These are phyloP conservation scores for Zygnema cylindricum DNA, from an alignment of 139 green algal genomes.

Conservation along the genomic window DNA sequence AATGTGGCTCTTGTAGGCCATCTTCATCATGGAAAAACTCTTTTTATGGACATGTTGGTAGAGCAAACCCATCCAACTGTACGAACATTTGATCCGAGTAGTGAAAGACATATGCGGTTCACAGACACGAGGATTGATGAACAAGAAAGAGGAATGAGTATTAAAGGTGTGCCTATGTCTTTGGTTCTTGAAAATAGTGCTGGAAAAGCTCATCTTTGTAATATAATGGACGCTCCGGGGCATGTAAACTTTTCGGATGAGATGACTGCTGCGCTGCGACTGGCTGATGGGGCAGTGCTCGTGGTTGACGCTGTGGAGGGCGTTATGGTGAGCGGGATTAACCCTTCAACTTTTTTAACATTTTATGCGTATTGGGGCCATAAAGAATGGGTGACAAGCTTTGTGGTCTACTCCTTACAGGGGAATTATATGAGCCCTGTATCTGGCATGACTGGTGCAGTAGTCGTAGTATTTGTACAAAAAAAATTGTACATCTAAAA, in stretches of 20 bases:
- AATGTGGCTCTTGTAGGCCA: slow-evolving; percentile 91
- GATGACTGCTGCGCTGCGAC: slow-evolving; percentile 67
- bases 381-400: too few species aligned
- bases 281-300: slow-evolving; percentile 64
- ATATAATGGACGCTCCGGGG: slow-evolving; percentile 89
- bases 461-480: too few species aligned
- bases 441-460: too few species aligned
- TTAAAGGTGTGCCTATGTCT: slow-evolving; percentile 93
- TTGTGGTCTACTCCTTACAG: too few species aligned
- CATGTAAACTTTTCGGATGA: slow-evolving; percentile 99
- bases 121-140: slow-evolving; percentile 97
- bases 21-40: slow-evolving; percentile 97
- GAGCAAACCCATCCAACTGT: slow-evolving; percentile 84
- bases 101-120: slow-evolving; percentile 79
- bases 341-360: neutral
- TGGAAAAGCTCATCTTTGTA: slow-evolving; percentile 89
- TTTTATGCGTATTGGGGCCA: too few species aligned
- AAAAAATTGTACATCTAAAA: too few species aligned
- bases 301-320: slow-evolving; percentile 95
- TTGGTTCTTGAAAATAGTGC: slow-evolving; percentile 81
- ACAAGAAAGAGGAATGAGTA: slow-evolving; percentile 85
- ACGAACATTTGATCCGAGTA: slow-evolving; percentile 6
- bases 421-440: too few species aligned
- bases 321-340: slow-evolving; percentile 84
- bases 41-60: slow-evolving; percentile 97